A percentile compares a stretch with the other conserved stretches of the same genome.
Conservation (phyloP, 805 yeast species). For the Wickerhamiella siamensis region DNA sequence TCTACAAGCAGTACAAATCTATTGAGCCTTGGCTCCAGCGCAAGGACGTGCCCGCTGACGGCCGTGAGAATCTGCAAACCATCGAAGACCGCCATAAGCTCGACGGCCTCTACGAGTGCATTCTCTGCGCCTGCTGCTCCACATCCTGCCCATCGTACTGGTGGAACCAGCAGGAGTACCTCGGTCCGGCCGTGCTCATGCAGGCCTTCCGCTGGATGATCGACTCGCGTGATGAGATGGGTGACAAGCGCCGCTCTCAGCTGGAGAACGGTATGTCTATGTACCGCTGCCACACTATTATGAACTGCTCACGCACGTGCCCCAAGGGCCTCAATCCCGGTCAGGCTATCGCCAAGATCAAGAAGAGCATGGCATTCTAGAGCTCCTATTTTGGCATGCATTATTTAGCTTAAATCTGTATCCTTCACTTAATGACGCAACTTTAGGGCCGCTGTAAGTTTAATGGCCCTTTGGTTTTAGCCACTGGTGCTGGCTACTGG, state of each 20-base stretch:
- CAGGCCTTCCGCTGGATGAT: slow-evolving; percentile 99
- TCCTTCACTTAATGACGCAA: no score
- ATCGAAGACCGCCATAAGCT: slow-evolving; percentile 88
- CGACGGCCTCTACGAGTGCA: slow-evolving; percentile 96
- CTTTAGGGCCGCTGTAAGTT: no score
- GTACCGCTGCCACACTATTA: slow-evolving; percentile 97
- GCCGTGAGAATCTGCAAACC: slow-evolving; percentile 83
- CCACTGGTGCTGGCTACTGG: no score
- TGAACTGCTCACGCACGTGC: slow-evolving; percentile 97
- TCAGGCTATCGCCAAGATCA: slow-evolving; percentile 90
- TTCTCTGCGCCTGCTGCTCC: slow-evolving; percentile 96
- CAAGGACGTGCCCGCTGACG: slow-evolving; percentile 64
- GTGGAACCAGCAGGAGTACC: slow-evolving; percentile 99
- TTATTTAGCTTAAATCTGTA: no score
- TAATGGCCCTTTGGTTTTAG: no score
- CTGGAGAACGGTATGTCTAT: slow-evolving; percentile 93
- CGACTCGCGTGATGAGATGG: slow-evolving; percentile 91
- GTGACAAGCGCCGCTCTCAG: slow-evolving; percentile 66
- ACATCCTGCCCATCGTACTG: slow-evolving; percentile 98
- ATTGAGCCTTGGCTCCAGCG: slow-evolving; percentile 95
- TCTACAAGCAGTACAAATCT: slow-evolving; percentile 96
- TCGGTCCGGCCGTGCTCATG: slow-evolving; percentile 98
- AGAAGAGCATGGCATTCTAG: slow-evolving; percentile 69
- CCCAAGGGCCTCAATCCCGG: slow-evolving; percentile 99
- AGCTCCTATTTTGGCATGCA: slow-evolving; percentile 8